Conservation (phyloP, 2,329 filamentous ascomycete species). For the Cladosporium sp. region DNA sequence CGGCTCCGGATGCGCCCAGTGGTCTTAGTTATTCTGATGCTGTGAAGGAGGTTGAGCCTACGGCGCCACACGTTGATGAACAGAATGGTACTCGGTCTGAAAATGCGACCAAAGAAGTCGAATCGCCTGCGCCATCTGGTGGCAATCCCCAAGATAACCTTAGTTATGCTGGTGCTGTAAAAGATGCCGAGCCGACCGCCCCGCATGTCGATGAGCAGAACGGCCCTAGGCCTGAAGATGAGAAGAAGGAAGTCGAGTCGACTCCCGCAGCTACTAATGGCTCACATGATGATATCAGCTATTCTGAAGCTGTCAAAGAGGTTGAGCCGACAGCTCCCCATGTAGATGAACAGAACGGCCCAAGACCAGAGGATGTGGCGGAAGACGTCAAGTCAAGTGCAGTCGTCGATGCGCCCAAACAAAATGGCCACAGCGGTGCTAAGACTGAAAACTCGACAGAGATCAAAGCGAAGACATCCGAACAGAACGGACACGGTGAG, state of each 20-base stretch:
- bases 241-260: background rate
- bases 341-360: constrained; percentile 22
- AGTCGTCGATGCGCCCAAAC: constrained; percentile 23
- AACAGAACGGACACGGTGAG: constrained; percentile 3
- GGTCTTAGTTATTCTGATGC: constrained; percentile 19
- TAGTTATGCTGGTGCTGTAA: constrained; percentile 18
- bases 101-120: constrained; percentile 26
- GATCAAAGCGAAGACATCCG: background rate
- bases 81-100: constrained; percentile 27
- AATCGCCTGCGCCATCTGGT: constrained; percentile 21
- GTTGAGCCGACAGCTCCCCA: constrained; percentile 13
- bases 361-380: constrained; percentile 28
- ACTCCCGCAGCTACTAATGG: background rate
- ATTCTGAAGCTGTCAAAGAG: constrained; percentile 17
- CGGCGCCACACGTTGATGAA: constrained; percentile 22
- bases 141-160: constrained; percentile 21
- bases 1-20: constrained; percentile 23
- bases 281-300: constrained; percentile 6
- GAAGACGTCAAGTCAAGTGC: constrained; percentile 24
- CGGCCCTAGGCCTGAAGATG: constrained; percentile 20
- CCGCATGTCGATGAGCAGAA: constrained; percentile 22
- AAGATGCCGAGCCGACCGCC: constrained; percentile 12
- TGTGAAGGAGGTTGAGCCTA: constrained; percentile 15
- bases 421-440: constrained; percentile 16
- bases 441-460: constrained; percentile 8